phyloP scores from a whole-genome alignment of 148 eudicot genomes.

The Rheum nobile region DNA sequence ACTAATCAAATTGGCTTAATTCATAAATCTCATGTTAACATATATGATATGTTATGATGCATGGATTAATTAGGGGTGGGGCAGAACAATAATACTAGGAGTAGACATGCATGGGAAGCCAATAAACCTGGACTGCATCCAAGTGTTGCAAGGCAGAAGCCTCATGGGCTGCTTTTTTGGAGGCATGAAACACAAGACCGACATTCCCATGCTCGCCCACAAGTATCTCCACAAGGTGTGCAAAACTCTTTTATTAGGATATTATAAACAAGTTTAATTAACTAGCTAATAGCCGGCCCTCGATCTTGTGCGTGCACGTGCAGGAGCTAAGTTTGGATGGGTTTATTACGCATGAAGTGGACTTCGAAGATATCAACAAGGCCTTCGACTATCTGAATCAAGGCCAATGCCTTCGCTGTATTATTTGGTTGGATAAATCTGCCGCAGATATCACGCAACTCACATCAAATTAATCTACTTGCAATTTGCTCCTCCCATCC shows the following conservation, averaged over 20 bases:
- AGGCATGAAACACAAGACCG: conserved; percentile 54
- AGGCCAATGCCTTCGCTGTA: conserved; percentile 59
- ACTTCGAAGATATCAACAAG: conserved; percentile 47
- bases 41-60: not conserved
- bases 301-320: not conserved
- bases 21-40: too few species aligned
- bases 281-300: too few species aligned
- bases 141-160: conserved; percentile 29
- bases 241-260: too few species aligned
- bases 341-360: conserved; percentile 48
- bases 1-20: too few species aligned
- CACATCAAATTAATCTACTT: too few species aligned
- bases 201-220: conserved; percentile 39
- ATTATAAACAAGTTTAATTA: too few species aligned
- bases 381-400: conserved; percentile 48
- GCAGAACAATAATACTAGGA: conserved; percentile 52
- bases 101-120: conserved; percentile 38
- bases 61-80: conserved; percentile 37
- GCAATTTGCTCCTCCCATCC: too few species aligned
- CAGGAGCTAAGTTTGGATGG: conserved; percentile 59
- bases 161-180: conserved; percentile 40
- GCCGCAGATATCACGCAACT: too few species aligned
- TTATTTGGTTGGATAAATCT: conserved; percentile 55
- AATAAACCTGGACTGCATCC: conserved; percentile 19
- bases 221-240: conserved; percentile 40